Evolutionary conservation across 2,329 filamentous ascomycete species (phyloP), one percentile per base, ranked within the genome.

Genomic region (Emericellopsis atlantica): DNA sequence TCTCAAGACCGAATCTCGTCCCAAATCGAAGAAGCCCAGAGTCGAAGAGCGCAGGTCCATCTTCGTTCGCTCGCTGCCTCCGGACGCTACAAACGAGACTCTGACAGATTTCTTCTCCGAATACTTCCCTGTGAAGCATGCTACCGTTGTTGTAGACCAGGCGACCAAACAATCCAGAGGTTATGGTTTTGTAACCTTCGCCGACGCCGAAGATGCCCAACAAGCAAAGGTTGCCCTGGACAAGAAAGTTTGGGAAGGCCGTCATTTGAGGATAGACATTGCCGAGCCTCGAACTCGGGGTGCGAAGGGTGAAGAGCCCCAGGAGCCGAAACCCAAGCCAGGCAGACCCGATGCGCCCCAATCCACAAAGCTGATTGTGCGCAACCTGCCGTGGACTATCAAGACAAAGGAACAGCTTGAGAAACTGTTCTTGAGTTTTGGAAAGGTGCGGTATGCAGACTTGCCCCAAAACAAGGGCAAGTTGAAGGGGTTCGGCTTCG

Each of bases 151-250:
- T 32, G 66, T 82, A 43, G 90, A 98, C 57, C 79, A 84, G 14
- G 71, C 79, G 48, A 94, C 89, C 2, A 95, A 95, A 55, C 69
- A 80, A 50, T 95, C 87, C 12, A 83, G 86, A 56, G 90, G 92
- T 15, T 98, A 88, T 60, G 92, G 92, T 40, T 98, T 98, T 61
- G 90, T 98, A 43, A 96, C 92, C 2, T 92, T 98, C 54, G 86
- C 89, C 51, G 92, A 98, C 56, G 76, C 84, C 24, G 89, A 95
- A 49, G 92, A 98, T 66, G 89, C 90, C 11, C 68, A 80, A 48
- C 75, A 81, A 47, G 93, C 92, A 15, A 75, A 84, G 55, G 75
- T 81, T 43, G 83, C 93, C 57, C 76, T 95, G 54, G 78, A 95
- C 59, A 84, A 85, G 46, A 72, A 82, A 36, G 65, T 77, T 22